These are phyloP conservation scores for Austropuccinia psidii DNA, from an alignment of 1,284 basidiomycete species.

Conservation along the genomic window DNA sequence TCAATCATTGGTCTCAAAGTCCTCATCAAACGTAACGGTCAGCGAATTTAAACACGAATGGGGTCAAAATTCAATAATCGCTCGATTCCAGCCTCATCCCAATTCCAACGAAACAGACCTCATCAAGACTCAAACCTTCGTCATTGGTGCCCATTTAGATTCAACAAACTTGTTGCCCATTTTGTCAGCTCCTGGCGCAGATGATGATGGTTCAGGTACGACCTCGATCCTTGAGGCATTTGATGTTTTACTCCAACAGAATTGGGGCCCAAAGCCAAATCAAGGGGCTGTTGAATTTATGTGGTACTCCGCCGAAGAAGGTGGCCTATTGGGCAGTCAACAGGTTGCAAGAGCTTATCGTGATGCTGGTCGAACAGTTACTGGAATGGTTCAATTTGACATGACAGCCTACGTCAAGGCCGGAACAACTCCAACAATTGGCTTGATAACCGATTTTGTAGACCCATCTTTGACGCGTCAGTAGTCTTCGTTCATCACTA, in stretches of 20 bases:
- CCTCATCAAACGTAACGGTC: slow-evolving; percentile 57
- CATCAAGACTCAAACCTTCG: slow-evolving; percentile 42
- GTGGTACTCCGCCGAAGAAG: slow-evolving; percentile 90
- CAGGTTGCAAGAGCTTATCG: slow-evolving; percentile 77
- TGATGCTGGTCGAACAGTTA: slow-evolving; percentile 58
- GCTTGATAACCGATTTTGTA: slow-evolving; percentile 81
- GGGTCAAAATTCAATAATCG: slow-evolving; percentile 83
- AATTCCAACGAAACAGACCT: slow-evolving; percentile 31
- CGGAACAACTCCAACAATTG: slow-evolving; percentile 77
- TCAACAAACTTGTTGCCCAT: slow-evolving; percentile 57
- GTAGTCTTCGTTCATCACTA: slow-evolving; percentile 1
- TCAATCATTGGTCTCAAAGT: slow-evolving; percentile 53
- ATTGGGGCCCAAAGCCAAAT: slow-evolving; percentile 66
- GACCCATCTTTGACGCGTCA: slow-evolving; percentile 59
- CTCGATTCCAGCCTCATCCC: slow-evolving; percentile 50
- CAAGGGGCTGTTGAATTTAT: slow-evolving; percentile 78
- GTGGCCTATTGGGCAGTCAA: slow-evolving; percentile 88
- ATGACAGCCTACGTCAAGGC: slow-evolving; percentile 75
- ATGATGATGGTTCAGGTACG: slow-evolving; percentile 84
- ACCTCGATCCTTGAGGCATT: slow-evolving; percentile 88
- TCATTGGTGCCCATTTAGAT: slow-evolving; percentile 50
- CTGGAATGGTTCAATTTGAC: slow-evolving; percentile 65
- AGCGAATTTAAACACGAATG: slow-evolving; percentile 78
- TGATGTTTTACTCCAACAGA: slow-evolving; percentile 59
- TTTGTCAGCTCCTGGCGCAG: slow-evolving; percentile 65